Conservation (phyloP, 2,329 filamentous ascomycete species). For the Cryphonectria naterciae region DNA sequence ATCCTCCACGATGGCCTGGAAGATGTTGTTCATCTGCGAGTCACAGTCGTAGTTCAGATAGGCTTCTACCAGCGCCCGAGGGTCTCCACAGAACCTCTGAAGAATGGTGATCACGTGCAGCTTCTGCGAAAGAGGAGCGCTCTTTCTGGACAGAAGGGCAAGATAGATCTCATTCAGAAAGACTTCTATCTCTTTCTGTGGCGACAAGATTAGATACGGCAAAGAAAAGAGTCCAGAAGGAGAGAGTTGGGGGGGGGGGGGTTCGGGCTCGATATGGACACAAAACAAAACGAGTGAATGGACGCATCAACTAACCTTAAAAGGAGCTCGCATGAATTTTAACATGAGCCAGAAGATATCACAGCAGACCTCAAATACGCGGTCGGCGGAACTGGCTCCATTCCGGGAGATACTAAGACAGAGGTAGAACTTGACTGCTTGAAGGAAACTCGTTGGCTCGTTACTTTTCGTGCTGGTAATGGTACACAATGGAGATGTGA, state of each 20-base stretch:
- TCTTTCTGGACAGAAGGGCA: slow-evolving; percentile 84
- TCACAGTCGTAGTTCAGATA: slow-evolving; percentile 99
- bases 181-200: slow-evolving; percentile 91
- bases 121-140: slow-evolving; percentile 87
- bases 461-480: slow-evolving; percentile 90
- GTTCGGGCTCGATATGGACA: background rate
- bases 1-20: slow-evolving; percentile 92
- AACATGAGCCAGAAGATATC: slow-evolving; percentile 99
- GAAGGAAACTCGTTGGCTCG: slow-evolving; percentile 86
- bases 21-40: slow-evolving; percentile 93
- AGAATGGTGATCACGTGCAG: slow-evolving; percentile 87
- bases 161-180: slow-evolving; percentile 98
- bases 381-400: slow-evolving; percentile 87
- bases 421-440: slow-evolving; percentile 95
- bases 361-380: slow-evolving; percentile 92
- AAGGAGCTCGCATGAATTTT: slow-evolving; percentile 87
- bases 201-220: slow-evolving; percentile 8
- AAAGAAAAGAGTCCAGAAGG: background rate
- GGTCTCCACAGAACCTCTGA: slow-evolving; percentile 81
- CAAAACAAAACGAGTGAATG: background rate
- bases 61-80: slow-evolving; percentile 86
- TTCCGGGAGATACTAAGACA: slow-evolving; percentile 95
- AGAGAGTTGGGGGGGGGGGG: too few relatives aligned
- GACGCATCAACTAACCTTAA: slow-evolving; percentile 70
- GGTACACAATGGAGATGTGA: slow-evolving; percentile 87